Evolutionary conservation across 208 protist species (phyloP), one percentile per base, ranked within the genome.

Genomic region (Dictyostelium gargantuum): DNA sequence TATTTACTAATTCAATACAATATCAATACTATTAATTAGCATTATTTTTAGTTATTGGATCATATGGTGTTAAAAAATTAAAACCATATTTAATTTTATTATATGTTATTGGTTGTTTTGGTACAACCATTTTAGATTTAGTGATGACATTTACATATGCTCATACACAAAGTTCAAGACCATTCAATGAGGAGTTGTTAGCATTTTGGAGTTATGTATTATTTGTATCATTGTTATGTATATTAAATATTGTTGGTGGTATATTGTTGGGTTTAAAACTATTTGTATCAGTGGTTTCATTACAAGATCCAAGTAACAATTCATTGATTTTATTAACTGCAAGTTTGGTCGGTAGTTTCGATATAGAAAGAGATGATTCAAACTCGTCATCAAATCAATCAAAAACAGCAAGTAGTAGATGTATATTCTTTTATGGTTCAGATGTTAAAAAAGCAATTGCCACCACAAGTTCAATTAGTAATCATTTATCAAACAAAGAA

Each of bases 1-100:
- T n/a, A 76, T 0, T 9, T 52, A 54, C 23, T 54, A 56, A 8
- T 42, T 42, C 23, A n/a, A 42, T n/a, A 19, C 29, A 23, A 21
- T 44, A 32, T 50, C 2, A 19, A 19, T 52, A 52, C 1, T 26
- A 23, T 73, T 26, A 48, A 40, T 13, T 76, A 89, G 82, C 68
- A 48, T 19, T 89, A 75, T 89, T 89, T 79, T 76, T 89, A 89
- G 13, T 89, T 35, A 44, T 89, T 50, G 82, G 82, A 42, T 89
- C 70, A 89, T 89, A 89, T 89, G 82, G 82, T 29, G 52, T 68
- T 40, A 89, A 89, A 17, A 89, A 17, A 79, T 79, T 89, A 66
- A 89, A 89, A 56, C 54, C 76, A 68, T 79, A 89, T 79, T 76
- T 89, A 66, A 68, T 89, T 23, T 79, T 89, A 42, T 70, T 89